Evolutionary conservation across 352 stramenopile genomes (phyloP), one percentile per base, ranked within the genome.

Genomic region (Phytophthora pluvialis): DNA sequence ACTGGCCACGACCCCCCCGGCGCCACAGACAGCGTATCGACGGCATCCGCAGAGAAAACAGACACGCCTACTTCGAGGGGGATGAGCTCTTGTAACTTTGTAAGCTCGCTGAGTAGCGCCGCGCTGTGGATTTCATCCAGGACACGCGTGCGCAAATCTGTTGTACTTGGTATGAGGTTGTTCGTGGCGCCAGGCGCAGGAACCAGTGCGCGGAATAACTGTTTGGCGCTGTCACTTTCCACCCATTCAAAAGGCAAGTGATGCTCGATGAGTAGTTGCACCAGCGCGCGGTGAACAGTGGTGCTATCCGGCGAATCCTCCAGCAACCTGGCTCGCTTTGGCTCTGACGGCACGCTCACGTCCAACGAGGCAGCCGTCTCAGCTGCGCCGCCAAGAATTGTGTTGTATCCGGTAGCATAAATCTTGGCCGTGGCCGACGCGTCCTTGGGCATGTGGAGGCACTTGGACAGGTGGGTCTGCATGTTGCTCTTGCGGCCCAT

Each of bases 391-490:
- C 45, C 33, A 44, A 55, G 33, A 13, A n/a, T 35, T 29, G 35
- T 15, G 21, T 26, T 60, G 33, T 58, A 54, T 38, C 45, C 54
- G 12, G n/a, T 33, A 35, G 11, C 15, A 31, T 47, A 47, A 21
- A 64, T 52, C 52, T 77, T 79, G 18, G 51, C 60, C 25, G 73
- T 64, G 0, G 67, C 32, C 46, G 75, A 32, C 15, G 71, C 40
- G 21, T 90, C 78, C 50, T 86, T 84, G 46, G 79, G 83, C 33
- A 94, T 66, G 48, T 94, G 83, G 0, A 79, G 71, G 43, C 86
- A 94, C 70, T 89, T 91, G 72, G 81, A 72, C 67, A 92, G 64
- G 55, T 94, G 86, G 3, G 86, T 94, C 73, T 92, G 86, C 86
- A 94, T 94, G 65, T 92, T 94, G 48, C 79, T 80, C 60, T 92